A percentile compares a stretch with the other conserved stretches of the same genome.
These are phyloP conservation scores for Picea mariana DNA, from an alignment of 83 land plant genomes.

Conservation along the genomic window DNA sequence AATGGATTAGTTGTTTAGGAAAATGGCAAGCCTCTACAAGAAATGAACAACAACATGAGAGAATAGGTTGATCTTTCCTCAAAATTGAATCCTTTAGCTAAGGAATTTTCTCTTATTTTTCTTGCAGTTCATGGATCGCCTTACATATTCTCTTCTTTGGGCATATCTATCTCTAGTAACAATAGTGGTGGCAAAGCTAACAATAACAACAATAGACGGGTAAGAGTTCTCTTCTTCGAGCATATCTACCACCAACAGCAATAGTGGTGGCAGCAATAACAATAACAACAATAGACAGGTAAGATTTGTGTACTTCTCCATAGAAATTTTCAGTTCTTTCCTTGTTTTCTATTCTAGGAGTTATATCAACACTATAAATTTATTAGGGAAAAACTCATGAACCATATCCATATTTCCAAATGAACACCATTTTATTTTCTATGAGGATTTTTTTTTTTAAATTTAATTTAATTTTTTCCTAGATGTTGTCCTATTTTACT, in stretches of 20 bases:
- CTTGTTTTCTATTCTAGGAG: too few species aligned
- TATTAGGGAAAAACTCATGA: not conserved
- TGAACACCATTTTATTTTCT: constrained; percentile 1
- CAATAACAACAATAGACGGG: not conserved
- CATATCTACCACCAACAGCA: too few species aligned
- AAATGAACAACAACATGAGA: constrained; percentile 12
- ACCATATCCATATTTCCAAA: not conserved
- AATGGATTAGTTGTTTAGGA: too few species aligned
- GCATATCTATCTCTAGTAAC: not conserved
- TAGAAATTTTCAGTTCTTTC: too few species aligned
- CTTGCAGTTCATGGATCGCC: too few species aligned
- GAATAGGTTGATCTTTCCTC: too few species aligned
- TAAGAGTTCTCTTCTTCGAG: not conserved
- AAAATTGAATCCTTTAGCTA: too few species aligned
- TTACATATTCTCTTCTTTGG: not conserved
- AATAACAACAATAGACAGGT: too few species aligned
- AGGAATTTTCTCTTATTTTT: too few species aligned
- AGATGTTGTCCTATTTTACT: not conserved
- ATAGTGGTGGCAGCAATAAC: too few species aligned
- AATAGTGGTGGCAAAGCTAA: not conserved
- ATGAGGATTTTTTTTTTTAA: not conserved
- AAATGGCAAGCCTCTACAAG: not conserved
- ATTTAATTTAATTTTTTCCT: not conserved
- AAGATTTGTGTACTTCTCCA: too few species aligned
- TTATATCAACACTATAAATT: too few species aligned